A percentile compares a stretch with the other conserved stretches of the same genome.
Evolutionary conservation across 1,284 basidiomycete species (phyloP).

Genomic region (Kalmanozyma brasiliensis): DNA sequence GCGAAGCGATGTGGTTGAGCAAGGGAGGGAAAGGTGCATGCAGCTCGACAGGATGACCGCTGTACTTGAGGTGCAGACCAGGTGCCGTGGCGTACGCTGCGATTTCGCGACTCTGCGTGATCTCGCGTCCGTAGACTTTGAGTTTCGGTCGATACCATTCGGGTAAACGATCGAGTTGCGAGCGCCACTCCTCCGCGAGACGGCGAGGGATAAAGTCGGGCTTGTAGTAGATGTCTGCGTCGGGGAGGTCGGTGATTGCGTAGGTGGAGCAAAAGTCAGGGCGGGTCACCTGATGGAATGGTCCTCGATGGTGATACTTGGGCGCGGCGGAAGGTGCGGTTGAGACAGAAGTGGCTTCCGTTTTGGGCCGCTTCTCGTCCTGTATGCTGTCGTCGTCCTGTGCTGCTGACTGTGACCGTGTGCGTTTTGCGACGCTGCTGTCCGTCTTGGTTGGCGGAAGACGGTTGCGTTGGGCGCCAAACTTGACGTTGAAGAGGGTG

Average conservation of each 20-base stretch:
- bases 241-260: constrained; percentile 47
- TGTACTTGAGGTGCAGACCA: constrained; percentile 70
- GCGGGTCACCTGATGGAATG: constrained; percentile 41
- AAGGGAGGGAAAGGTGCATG: constrained; percentile 70
- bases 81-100: constrained; percentile 66
- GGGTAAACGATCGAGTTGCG: constrained; percentile 66
- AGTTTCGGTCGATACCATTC: constrained; percentile 71
- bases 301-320: constrained; percentile 37
- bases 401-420: constrained; percentile 7
- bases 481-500: constrained; percentile 46
- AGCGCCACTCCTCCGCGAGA: constrained; percentile 69
- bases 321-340: constrained; percentile 16
- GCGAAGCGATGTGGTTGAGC: constrained; percentile 68
- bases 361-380: constrained; percentile 7
- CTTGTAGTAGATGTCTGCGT: constrained; percentile 69
- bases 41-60: constrained; percentile 66
- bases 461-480: constrained; percentile 24
- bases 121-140: constrained; percentile 72
- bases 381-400: neutral
- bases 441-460: constrained; percentile 20
- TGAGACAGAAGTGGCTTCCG: neutral
- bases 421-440: constrained; percentile 12
- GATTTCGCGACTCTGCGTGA: constrained; percentile 71
- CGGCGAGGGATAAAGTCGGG: constrained; percentile 67
- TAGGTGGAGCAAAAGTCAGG: constrained; percentile 28